phyloP scores from a whole-genome alignment of 192 early-diverging fungal genomes.

The Linnemannia hyalina region DNA sequence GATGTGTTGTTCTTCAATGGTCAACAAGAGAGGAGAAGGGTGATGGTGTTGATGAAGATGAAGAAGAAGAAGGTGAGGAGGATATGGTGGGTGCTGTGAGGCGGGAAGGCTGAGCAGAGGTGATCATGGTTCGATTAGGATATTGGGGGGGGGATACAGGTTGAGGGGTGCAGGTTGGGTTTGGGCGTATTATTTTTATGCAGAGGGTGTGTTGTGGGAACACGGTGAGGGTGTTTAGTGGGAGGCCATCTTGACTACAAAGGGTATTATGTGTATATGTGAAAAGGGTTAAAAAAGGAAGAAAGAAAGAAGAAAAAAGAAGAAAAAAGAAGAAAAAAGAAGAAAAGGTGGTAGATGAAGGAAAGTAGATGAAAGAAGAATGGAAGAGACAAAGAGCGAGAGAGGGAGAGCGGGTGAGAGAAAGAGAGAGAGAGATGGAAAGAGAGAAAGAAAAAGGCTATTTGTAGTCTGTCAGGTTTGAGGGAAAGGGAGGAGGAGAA shows the following conservation, averaged over 20 bases:
- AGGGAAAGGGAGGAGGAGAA: background rate
- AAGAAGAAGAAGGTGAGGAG: background rate
- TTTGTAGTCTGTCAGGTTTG: background rate
- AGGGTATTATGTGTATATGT: background rate
- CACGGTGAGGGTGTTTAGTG: constrained; percentile 25
- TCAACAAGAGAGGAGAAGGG: background rate
- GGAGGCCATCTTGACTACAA: constrained; percentile 34
- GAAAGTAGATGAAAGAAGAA: background rate
- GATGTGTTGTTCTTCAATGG: background rate
- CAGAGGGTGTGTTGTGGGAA: background rate
- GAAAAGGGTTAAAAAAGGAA: background rate
- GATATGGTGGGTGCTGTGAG: constrained; percentile 16
- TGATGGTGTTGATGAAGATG: background rate
- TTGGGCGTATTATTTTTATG: constrained; percentile 6
- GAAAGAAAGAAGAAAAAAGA: background rate
- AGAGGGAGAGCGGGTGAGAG: background rate
- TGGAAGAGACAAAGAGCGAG: background rate
- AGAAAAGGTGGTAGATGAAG: background rate
- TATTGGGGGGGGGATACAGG: background rate
- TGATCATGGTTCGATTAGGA: constrained; percentile 43
- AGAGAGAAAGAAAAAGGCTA: background rate
- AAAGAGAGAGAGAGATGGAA: background rate
- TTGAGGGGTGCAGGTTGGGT: background rate
- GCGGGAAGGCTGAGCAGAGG: constrained; percentile 20
- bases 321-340: background rate